Evolutionary conservation across 2,329 filamentous ascomycete genomes (phyloP).

Genomic region (Aspergillus pseudoglaucus): DNA sequence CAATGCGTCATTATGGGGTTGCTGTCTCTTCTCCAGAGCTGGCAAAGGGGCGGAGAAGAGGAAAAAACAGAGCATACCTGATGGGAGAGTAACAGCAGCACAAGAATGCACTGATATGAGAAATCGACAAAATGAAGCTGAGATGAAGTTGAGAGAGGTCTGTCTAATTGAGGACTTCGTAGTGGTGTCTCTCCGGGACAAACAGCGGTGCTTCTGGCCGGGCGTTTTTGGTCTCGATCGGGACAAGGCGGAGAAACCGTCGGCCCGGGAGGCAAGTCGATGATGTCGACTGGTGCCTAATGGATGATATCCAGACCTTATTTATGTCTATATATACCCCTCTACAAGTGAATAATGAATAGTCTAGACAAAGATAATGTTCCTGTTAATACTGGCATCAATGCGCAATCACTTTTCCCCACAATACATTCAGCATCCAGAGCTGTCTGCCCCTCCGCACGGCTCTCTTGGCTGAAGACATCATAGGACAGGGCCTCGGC

Average conservation of each 20-base stretch:
- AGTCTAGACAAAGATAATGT: background rate
- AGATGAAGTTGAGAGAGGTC: constrained; percentile 4
- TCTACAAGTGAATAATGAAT: background rate
- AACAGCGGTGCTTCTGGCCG: too few species aligned
- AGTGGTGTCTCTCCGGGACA: too few species aligned
- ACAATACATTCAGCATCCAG: background rate
- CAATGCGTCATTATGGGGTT: constrained; percentile 33
- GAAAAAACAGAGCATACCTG: background rate
- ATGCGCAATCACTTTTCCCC: background rate
- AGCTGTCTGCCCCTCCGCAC: background rate
- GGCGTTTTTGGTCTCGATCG: background rate
- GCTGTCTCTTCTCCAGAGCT: background rate
- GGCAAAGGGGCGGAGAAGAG: constrained; percentile 1
- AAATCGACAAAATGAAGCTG: constrained; percentile 6
- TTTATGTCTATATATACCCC: background rate
- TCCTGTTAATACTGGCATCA: background rate
- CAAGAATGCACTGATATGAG: constrained; percentile 2
- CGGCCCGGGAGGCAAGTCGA: background rate
- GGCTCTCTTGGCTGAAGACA: background rate
- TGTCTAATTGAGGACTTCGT: too few species aligned
- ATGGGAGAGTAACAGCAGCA: background rate
- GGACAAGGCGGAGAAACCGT: background rate
- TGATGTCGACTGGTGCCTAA: background rate
- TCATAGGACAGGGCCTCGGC: background rate
- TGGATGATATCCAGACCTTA: background rate